Base-by-base conservation (phyloP, 163 green algal species). In the Chlorella variabilis region DNA sequence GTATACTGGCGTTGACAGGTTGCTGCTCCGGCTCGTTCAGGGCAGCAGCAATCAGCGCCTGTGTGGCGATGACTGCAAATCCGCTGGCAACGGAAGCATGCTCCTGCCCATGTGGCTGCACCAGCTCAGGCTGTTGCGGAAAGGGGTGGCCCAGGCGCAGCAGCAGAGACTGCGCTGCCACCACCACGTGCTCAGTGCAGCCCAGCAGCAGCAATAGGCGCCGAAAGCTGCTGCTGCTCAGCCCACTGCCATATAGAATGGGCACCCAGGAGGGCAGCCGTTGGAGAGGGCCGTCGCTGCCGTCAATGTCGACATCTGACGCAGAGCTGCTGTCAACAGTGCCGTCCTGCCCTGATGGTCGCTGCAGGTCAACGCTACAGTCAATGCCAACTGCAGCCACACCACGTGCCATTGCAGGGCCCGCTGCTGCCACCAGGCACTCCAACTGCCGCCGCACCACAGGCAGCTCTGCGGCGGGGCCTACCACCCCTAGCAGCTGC, bases 111-210 rank as follows among this genome's bases (percentile, higher is more conserved):
- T 67, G 31, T 36, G 62, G 66, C 31, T 54, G 33, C 15, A 8
- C 41, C n/a, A 27, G 48, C 36, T 36, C 21, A 45, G 17, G 4
- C n/a, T 56, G 54, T 51, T 39, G 66, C 66, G 59, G 33, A 38
- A 9, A 13, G 42, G 71, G 63, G 68, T 51, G 83, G 86, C 83
- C 85, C 70, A 94, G 82, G 3, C 87, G 88, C 56, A 84, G 88
- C 49, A 86, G 41, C 73, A 95, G 85, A 21, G 85, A 90, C 78
- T 94, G 74, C 17, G 58, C 91, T 25, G 75, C 87, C 21, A 93
- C 81, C 33, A 93, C 83, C 3, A 88, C 69, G 1, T 83, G 71
- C 86, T 91, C 77, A 18, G 81, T 75, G n/a, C 71, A 71, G 27
- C 76, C 51, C 25, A 87, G 77, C 69, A 78, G 29, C n/a, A 45